Evolutionary conservation across 176 grass and related monocot species (phyloP).

Genomic region (Oryza glaberrima): DNA sequence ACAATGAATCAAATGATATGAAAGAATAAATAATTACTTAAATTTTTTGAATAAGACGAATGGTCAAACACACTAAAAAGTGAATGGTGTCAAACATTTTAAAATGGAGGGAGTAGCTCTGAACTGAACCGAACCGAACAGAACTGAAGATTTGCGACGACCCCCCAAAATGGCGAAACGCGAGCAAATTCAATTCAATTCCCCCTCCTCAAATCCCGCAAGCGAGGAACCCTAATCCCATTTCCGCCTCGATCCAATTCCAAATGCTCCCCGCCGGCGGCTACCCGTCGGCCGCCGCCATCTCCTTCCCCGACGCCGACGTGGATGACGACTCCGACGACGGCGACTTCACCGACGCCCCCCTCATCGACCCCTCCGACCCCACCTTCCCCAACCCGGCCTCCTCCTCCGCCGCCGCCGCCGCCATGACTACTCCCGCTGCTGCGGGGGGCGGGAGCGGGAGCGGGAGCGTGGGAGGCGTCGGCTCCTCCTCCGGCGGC

Average conservation of each 20-base stretch:
- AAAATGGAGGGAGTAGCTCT: too few species aligned
- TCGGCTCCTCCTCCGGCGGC: conserved; percentile 31
- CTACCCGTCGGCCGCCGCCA: conserved; percentile 21
- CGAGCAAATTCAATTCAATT: conserved; percentile 20
- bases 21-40: too few species aligned
- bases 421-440: conserved; percentile 18
- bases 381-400: conserved; percentile 19
- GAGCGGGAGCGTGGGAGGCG: conserved; percentile 6
- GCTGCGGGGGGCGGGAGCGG: background rate
- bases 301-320: conserved; percentile 48
- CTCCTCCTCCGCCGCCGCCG: conserved; percentile 40
- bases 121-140: too few species aligned
- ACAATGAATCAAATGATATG: too few species aligned
- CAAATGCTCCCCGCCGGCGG: conserved; percentile 50
- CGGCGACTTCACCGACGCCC: conserved; percentile 45
- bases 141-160: conserved; percentile 28
- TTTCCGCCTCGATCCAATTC: conserved; percentile 32
- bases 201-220: conserved; percentile 26
- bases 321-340: conserved; percentile 60
- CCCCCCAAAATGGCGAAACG: conserved; percentile 14
- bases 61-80: too few species aligned
- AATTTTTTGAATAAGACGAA: too few species aligned
- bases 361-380: conserved; percentile 46
- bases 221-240: conserved; percentile 21
- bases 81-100: too few species aligned